These are phyloP conservation scores for Plasmodium chabaudi DNA, from an alignment of 169 alveolate species.

Conservation along the genomic window DNA sequence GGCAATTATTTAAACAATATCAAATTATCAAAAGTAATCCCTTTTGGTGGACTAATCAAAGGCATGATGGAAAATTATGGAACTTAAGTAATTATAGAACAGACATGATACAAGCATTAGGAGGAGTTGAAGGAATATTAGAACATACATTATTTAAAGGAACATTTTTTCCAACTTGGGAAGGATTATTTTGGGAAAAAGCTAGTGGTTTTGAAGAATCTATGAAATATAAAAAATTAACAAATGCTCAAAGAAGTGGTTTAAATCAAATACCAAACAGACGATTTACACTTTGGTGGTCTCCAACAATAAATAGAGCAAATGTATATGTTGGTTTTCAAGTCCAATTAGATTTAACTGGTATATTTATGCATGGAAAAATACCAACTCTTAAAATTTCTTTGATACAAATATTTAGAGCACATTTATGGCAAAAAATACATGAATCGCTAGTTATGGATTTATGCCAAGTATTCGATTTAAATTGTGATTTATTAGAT, in stretches of 20 bases:
- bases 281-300: constrained; percentile 99
- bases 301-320: constrained; percentile 99
- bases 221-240: constrained; percentile 98
- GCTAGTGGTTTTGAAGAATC: constrained; percentile 99
- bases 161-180: constrained; percentile 99
- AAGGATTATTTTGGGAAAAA: constrained; percentile 99
- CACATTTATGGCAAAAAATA: constrained; percentile 99
- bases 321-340: constrained; percentile 99
- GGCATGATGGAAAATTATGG: constrained; percentile 99
- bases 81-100: constrained; percentile 99
- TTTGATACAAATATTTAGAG: constrained; percentile 99
- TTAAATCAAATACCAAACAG: constrained; percentile 99
- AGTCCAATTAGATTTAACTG: constrained; percentile 99
- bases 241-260: constrained; percentile 99
- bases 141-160: constrained; percentile 99
- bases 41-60: constrained; percentile 99
- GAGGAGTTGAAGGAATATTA: constrained; percentile 99
- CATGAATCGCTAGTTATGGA: constrained; percentile 99
- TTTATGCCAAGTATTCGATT: constrained; percentile 98
- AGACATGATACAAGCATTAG: constrained; percentile 99
- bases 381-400: constrained; percentile 99
- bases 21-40: constrained; percentile 97
- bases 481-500: constrained; percentile 98
- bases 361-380: constrained; percentile 99
- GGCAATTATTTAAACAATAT: constrained; percentile 98